A percentile compares a stretch with the other conserved stretches of the same genome.
phyloP scores from a whole-genome alignment of 1,139 yeast genomes.

The Dujonia santamariae region DNA sequence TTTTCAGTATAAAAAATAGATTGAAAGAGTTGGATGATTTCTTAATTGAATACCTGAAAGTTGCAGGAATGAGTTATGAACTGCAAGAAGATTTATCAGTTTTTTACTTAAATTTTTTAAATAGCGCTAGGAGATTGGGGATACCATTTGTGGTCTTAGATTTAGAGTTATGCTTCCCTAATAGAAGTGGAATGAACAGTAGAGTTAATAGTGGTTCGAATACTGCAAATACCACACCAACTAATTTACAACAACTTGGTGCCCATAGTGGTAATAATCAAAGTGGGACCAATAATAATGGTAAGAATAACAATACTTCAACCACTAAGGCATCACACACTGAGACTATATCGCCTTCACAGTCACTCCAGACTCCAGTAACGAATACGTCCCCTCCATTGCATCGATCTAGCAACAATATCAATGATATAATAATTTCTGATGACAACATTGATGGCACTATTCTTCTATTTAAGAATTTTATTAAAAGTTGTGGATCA shows the following conservation, averaged over 20 bases:
- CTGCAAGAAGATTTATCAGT: constrained; percentile 4
- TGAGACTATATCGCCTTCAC: not conserved
- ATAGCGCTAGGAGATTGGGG: constrained; percentile 4
- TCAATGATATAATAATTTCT: constrained; percentile 4
- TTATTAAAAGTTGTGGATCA: constrained; percentile 8
- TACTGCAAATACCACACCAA: too few species aligned
- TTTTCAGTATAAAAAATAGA: constrained; percentile 3
- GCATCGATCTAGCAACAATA: too few species aligned
- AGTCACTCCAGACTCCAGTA: too few species aligned
- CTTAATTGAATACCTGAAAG: constrained; percentile 1
- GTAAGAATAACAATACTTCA: not conserved
- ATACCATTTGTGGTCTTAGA: constrained; percentile 3
- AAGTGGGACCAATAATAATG: not conserved
- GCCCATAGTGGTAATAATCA: not conserved
- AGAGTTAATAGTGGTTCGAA: too few species aligned
- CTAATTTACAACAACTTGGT: not conserved
- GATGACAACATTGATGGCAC: constrained; percentile 4
- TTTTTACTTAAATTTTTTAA: constrained; percentile 5
- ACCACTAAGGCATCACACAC: not conserved
- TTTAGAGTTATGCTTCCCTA: constrained; percentile 4
- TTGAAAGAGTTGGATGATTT: constrained; percentile 3
- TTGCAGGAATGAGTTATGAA: constrained; percentile 2
- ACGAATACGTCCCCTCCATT: not conserved
- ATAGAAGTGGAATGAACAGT: too few species aligned
- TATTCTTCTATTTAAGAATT: constrained; percentile 6